Conservation (phyloP, 1,284 basidiomycete genomes). For the Pterula multifida region DNA sequence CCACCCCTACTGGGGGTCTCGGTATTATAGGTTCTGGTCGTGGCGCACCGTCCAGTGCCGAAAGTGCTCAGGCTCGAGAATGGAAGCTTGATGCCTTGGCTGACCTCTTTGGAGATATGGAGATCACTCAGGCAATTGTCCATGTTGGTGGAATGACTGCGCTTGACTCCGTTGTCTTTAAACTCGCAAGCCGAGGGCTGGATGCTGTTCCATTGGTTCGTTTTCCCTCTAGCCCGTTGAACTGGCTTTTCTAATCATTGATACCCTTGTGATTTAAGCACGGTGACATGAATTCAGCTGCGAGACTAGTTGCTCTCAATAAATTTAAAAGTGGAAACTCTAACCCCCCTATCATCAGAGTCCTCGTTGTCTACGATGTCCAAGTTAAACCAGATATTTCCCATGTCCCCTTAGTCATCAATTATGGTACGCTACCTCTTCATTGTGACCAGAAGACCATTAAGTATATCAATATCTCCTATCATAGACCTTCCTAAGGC, state of each 20-base stretch:
- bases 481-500: conserved; percentile 78
- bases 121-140: conserved; percentile 75
- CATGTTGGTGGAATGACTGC: conserved; percentile 82
- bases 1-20: conserved; percentile 49
- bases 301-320: conserved; percentile 68
- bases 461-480: no score
- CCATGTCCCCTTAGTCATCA: conserved; percentile 85
- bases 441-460: conserved; percentile 2
- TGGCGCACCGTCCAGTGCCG: conserved; percentile 56
- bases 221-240: background rate
- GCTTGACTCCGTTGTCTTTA: conserved; percentile 81
- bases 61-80: conserved; percentile 82
- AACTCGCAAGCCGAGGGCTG: conserved; percentile 73
- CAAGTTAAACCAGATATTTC: conserved; percentile 85
- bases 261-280: conserved; percentile 34
- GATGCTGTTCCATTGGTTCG: conserved; percentile 77
- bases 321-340: conserved; percentile 60
- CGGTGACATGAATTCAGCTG: conserved; percentile 75
- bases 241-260: conserved; percentile 4
- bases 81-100: conserved; percentile 96
- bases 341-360: conserved; percentile 48
- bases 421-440: conserved; percentile 52
- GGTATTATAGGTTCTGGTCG: conserved; percentile 88
- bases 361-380: conserved; percentile 86
- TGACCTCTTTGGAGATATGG: conserved; percentile 87